Conservation (phyloP, 768 basidiomycete species). For the Symmetrospora coprosmae region DNA sequence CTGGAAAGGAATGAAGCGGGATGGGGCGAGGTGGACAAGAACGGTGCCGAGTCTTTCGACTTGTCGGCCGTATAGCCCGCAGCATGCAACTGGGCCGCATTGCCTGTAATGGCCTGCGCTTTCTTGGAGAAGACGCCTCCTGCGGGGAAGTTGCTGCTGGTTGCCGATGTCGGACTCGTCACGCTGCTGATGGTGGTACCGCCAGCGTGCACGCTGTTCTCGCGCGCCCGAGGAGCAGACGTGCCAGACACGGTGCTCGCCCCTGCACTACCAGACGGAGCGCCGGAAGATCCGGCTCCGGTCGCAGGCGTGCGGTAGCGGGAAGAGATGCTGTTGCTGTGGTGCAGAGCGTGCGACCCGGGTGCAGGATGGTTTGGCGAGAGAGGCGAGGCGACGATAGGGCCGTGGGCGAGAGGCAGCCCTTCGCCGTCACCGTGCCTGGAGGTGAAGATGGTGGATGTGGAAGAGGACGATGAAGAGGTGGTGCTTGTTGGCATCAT, state of each 20-base stretch:
- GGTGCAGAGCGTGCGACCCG: too few relatives aligned
- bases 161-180: not conserved
- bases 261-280: not conserved
- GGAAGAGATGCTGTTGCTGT: not conserved
- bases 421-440: too few relatives aligned
- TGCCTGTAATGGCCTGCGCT: constrained; percentile 7
- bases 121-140: constrained; percentile 16
- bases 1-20: not conserved
- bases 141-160: not conserved
- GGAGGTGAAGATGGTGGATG: not conserved
- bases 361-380: too few relatives aligned
- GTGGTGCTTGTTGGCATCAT: not conserved
- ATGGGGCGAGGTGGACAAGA: not conserved
- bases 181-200: too few relatives aligned
- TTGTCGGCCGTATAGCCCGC: not conserved
- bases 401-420: not conserved
- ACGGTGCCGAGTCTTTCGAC: not conserved
- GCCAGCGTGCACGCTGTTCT: too few relatives aligned
- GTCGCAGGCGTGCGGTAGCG: too few relatives aligned
- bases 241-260: not conserved
- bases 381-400: not conserved
- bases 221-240: too few relatives aligned
- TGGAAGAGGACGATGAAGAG: not conserved
- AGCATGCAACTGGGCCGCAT: constrained; percentile 9
- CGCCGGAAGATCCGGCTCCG: not conserved